Base-by-base conservation (phyloP, 305 asterid species). In the Fraxinus sp. region DNA sequence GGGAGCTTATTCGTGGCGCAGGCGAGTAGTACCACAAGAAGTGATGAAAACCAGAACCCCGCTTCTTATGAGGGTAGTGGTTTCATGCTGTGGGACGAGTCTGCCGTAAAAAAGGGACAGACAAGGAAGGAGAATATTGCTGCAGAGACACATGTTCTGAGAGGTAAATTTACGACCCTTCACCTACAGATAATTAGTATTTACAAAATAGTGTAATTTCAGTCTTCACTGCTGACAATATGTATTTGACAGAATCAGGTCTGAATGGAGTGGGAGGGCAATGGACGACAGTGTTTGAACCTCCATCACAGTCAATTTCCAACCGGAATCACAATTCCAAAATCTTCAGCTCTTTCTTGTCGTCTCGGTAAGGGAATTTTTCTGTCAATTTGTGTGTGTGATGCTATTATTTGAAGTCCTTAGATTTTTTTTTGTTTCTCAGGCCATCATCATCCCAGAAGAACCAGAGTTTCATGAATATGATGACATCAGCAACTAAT, bases 61-160 rank as follows among this genome's bases (percentile, higher is more conserved):
- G 89, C 90, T 91, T 91, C 97, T 86, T 90, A 91, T 22, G 24
- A 22, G 24, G 24, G 92, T 81, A 89, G 93, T 88, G 93, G 94
- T 86, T 96, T 96, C 90, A 88, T 95, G 20, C 86, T 94, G 83
- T 96, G 98, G 98, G 97, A 91, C 78, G 99, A 96, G 84, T 91
- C 98, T 92, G 91, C 93, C 6, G 85, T 82, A 73, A 92, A 86
- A 70, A 93, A 90, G 99, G 99, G 99, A 97, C 90, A 93, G 97
- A 93, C 99, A 92, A 97, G 98, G 98, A 94, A 97, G 99, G 99
- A 97, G 99, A 97, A 92, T 91, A 84, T 84, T 84, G 81, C 88
- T 71, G 90, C 91, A 49, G 93, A 92, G 66, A 87, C 87, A 85
- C 89, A 89, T 52, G 76, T 83, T 74, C 82, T 88, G 80, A 88